Evolutionary conservation across 2,329 filamentous ascomycete genomes (phyloP).

Genomic region (Hortaea sp.): DNA sequence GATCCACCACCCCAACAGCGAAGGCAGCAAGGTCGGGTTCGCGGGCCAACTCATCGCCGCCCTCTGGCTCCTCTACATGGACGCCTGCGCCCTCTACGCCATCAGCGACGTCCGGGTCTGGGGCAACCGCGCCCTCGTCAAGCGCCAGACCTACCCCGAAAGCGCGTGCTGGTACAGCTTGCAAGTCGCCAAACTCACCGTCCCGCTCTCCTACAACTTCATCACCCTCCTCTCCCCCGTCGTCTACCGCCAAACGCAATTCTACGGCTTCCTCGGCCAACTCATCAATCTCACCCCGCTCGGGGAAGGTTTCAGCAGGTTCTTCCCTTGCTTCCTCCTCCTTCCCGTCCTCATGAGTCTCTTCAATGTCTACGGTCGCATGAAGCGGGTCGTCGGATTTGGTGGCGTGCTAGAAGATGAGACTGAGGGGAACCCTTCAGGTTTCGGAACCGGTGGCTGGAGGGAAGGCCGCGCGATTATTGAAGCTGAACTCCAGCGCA

Average conservation of each 20-base stretch:
- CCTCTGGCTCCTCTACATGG: conserved; percentile 94
- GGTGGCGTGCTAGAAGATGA: conserved; percentile 72
- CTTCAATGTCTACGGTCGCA: conserved; percentile 80
- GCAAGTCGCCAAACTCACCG: conserved; percentile 83
- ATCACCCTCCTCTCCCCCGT: conserved; percentile 70
- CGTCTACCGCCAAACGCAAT: conserved; percentile 68
- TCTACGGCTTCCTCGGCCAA: conserved; percentile 76
- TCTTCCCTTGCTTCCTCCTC: conserved; percentile 82
- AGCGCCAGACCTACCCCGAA: conserved; percentile 83
- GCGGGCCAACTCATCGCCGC: conserved; percentile 76
- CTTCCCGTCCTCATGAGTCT: conserved; percentile 75
- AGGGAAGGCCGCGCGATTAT: conserved; percentile 85
- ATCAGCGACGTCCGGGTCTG: conserved; percentile 94
- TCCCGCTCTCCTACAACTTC: conserved; percentile 93
- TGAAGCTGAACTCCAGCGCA: conserved; percentile 58
- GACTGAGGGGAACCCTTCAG: conserved; percentile 51
- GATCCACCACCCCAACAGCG: conserved; percentile 62
- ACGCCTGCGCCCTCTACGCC: conserved; percentile 72
- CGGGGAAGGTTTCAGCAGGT: conserved; percentile 72
- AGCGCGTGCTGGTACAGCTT: conserved; percentile 93
- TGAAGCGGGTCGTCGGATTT: conserved; percentile 62
- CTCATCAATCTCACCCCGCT: conserved; percentile 75
- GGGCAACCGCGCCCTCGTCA: conserved; percentile 84
- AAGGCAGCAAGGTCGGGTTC: conserved; percentile 66
- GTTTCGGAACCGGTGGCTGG: conserved; percentile 75